phyloP scores from a whole-genome alignment of 2,329 filamentous ascomycete species.

The Neurospora sp. region DNA sequence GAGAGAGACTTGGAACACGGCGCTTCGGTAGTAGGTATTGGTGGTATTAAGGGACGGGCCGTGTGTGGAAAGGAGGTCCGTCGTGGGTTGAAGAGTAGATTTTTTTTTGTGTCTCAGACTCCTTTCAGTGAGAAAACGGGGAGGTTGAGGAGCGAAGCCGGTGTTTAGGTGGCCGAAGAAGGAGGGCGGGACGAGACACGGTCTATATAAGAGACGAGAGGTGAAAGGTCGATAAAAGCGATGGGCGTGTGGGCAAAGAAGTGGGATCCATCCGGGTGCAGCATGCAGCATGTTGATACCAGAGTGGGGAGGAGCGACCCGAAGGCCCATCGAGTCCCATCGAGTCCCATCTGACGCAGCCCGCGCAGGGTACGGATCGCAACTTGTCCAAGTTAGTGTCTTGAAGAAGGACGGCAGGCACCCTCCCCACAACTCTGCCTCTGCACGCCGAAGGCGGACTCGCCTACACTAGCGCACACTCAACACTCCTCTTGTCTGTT shows the following conservation, averaged over 20 bases:
- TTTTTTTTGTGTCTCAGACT: slow-evolving; percentile 2
- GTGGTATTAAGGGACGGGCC: not conserved
- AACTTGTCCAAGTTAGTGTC: not conserved
- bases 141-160: not conserved
- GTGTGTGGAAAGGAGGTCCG: not conserved
- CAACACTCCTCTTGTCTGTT: not conserved
- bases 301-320: slow-evolving; percentile 8
- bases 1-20: not conserved
- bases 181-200: slow-evolving; percentile 10
- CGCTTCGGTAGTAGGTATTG: not conserved
- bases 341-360: not conserved
- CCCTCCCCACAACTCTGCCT: not conserved
- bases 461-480: slow-evolving; percentile 1
- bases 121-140: not conserved
- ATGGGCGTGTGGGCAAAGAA: not conserved
- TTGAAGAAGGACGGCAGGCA: not conserved
- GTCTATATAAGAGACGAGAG: slow-evolving; percentile 9
- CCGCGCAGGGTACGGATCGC: not conserved
- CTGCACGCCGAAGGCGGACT: not conserved
- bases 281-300: slow-evolving; percentile 2
- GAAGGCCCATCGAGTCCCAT: slow-evolving; percentile 1
- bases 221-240: not conserved
- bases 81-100: slow-evolving; percentile 1
- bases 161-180: not conserved
- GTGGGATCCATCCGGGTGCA: slow-evolving; percentile 3